phyloP scores from a whole-genome alignment of 305 asterid species.

The Withania somnifera region DNA sequence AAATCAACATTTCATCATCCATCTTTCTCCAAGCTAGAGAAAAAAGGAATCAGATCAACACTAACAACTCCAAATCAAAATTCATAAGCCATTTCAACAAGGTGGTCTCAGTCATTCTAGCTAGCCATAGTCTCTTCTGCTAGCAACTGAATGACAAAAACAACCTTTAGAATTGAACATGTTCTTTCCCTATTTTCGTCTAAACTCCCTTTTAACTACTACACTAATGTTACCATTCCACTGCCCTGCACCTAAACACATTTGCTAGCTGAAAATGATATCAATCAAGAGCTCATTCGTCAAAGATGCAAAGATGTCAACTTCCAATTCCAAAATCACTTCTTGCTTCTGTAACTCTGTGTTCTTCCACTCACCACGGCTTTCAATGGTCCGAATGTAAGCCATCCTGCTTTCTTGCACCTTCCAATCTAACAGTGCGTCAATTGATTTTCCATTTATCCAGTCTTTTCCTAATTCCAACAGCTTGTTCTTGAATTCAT shows the following conservation, averaged over 20 bases:
- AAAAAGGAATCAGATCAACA: not conserved
- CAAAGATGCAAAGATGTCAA: conserved; percentile 32
- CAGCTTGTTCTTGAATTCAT: conserved; percentile 9
- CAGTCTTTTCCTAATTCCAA: conserved; percentile 30
- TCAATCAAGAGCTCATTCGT: conserved; percentile 44
- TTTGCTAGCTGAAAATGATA: not conserved
- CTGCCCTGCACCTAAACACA: too few relatives aligned
- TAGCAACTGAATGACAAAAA: conserved; percentile 14
- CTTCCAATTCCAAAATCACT: conserved; percentile 45
- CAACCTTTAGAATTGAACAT: conserved; percentile 9
- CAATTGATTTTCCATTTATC: conserved; percentile 26
- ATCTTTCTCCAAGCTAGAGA: not conserved
- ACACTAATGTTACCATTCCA: not conserved
- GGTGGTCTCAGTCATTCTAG: conserved; percentile 21
- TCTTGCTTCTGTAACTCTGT: conserved; percentile 31
- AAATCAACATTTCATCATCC: not conserved
- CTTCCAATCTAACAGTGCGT: conserved; percentile 34
- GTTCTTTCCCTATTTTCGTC: not conserved
- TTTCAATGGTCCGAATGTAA: conserved; percentile 54
- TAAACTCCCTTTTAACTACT: not conserved
- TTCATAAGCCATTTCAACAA: not conserved
- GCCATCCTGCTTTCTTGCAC: conserved; percentile 34
- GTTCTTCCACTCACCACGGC: conserved; percentile 41
- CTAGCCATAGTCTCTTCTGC: not conserved
- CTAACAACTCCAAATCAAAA: conserved; percentile 2